Percentiles rank a stretch among this genome's conserved stretches.
Evolutionary conservation across 192 early-diverging fungal species (phyloP).

Genomic region (Powellomyces hirtus): DNA sequence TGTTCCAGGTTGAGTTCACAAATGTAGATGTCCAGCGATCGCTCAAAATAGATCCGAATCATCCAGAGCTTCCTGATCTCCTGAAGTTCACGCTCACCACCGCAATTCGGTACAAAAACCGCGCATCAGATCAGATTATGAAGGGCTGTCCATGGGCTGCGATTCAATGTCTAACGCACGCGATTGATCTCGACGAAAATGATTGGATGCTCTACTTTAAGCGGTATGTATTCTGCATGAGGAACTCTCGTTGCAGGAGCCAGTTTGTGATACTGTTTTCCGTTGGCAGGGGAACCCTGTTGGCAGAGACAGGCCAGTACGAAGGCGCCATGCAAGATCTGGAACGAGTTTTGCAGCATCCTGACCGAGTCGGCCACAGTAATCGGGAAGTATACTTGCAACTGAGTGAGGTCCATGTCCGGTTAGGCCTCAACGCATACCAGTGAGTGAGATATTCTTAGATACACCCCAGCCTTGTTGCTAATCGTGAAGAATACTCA

Average conservation of each 20-base stretch:
- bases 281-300: conserved; percentile 33
- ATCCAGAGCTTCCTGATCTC: conserved; percentile 42
- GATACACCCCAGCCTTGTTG: not conserved
- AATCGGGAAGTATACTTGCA: conserved; percentile 38
- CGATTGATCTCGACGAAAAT: conserved; percentile 45
- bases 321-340: conserved; percentile 48
- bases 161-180: conserved; percentile 45
- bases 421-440: conserved; percentile 33
- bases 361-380: conserved; percentile 9
- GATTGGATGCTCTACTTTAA: conserved; percentile 46
- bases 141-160: conserved; percentile 33
- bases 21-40: conserved; percentile 40
- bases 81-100: conserved; percentile 31
- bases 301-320: conserved; percentile 45
- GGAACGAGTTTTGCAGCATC: conserved; percentile 24
- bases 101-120: conserved; percentile 47
- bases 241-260: too few species aligned
- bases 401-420: conserved; percentile 45
- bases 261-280: too few species aligned
- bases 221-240: conserved; percentile 32
- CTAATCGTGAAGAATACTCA: not conserved
- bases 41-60: conserved; percentile 27
- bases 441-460: conserved; percentile 33
- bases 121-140: conserved; percentile 43
- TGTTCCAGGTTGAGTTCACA: conserved; percentile 28